A percentile compares a stretch with the other conserved stretches of the same genome.
phyloP scores from a whole-genome alignment of 306 rosid species.

The Vigna radiata region DNA sequence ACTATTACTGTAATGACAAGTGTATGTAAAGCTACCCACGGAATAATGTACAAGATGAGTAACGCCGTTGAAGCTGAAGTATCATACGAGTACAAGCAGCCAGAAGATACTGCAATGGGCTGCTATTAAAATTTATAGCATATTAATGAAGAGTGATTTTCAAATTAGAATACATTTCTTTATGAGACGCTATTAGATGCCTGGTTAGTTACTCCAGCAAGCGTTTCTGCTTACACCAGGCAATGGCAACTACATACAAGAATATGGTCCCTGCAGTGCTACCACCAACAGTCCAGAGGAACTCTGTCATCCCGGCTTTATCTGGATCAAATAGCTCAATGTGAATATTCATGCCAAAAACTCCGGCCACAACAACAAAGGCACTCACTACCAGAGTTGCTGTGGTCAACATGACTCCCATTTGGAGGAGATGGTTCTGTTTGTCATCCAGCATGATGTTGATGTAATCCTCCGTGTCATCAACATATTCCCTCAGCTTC shows the following conservation, averaged over 20 bases:
- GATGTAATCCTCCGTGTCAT: constrained; percentile 97
- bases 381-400: constrained; percentile 92
- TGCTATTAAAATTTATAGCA: neutral
- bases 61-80: constrained; percentile 29
- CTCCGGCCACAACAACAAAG: constrained; percentile 90
- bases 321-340: constrained; percentile 60
- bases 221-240: constrained; percentile 93
- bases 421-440: constrained; percentile 95
- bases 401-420: constrained; percentile 98
- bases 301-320: constrained; percentile 58
- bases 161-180: constrained; percentile 17
- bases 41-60: constrained; percentile 28
- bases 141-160: neutral
- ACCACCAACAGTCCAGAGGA: constrained; percentile 91
- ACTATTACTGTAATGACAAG: constrained; percentile 5
- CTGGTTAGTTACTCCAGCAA: constrained; percentile 73
- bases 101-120: neutral
- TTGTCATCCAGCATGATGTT: constrained; percentile 99
- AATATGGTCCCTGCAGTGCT: constrained; percentile 69
- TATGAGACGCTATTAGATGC: constrained; percentile 17
- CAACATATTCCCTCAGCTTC: constrained; percentile 96
- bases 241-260: constrained; percentile 80
- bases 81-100: neutral
- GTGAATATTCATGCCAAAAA: constrained; percentile 87
- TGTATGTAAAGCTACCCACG: neutral